Evolutionary conservation across 2,329 filamentous ascomycete species (phyloP).

Genomic region (Penicillium sp.): DNA sequence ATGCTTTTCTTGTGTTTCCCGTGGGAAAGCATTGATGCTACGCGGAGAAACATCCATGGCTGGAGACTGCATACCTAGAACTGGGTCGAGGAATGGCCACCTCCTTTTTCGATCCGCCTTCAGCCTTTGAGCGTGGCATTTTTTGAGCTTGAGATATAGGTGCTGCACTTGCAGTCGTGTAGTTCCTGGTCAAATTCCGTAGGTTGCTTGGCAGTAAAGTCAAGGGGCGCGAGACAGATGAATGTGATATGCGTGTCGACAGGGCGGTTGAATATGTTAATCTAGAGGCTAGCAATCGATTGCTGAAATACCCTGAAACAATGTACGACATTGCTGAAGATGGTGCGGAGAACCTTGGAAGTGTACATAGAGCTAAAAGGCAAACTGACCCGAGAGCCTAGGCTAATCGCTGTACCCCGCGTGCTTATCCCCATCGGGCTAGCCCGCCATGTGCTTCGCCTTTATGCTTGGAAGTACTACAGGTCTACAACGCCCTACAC

Average conservation of each 20-base stretch:
- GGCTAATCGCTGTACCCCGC: conserved; percentile 27
- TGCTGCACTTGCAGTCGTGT: conserved; percentile 10
- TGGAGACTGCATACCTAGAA: conserved; percentile 52
- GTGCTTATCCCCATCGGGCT: conserved; percentile 17
- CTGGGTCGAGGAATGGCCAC: conserved; percentile 61
- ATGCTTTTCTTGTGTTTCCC: not conserved
- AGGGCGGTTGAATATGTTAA: not conserved
- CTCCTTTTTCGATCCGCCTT: conserved; percentile 34
- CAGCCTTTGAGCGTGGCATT: conserved; percentile 23
- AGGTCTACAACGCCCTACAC: not conserved
- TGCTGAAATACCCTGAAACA: not conserved
- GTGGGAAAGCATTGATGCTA: not conserved
- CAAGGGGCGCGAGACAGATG: not conserved
- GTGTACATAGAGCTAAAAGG: conserved; percentile 15
- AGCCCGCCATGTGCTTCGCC: conserved; percentile 18
- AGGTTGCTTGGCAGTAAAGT: not conserved
- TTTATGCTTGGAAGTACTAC: not conserved
- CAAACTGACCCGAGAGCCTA: conserved; percentile 23
- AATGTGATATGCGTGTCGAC: not conserved
- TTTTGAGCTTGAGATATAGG: conserved; percentile 4
- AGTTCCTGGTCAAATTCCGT: conserved; percentile 6
- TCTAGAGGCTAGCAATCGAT: conserved; percentile 1
- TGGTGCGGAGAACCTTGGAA: not conserved
- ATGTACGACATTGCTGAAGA: conserved; percentile 13
- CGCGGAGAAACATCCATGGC: not conserved